Percentiles rank a stretch among this genome's conserved stretches.
Evolutionary conservation across 768 basidiomycete species (phyloP).

Genomic region (Phanerochaete carnosa): DNA sequence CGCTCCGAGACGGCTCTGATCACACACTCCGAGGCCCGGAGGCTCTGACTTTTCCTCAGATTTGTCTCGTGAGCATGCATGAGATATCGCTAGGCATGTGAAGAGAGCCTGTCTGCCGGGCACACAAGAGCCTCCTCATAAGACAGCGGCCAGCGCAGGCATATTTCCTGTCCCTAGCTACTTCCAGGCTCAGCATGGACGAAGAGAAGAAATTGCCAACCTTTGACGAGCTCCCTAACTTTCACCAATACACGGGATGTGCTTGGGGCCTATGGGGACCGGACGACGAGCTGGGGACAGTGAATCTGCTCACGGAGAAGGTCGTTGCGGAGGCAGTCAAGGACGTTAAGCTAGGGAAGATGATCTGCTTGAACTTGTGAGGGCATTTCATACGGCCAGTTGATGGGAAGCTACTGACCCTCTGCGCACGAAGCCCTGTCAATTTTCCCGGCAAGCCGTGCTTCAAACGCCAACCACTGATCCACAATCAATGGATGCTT

Average conservation of each 20-base stretch:
- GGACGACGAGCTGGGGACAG: slow-evolving; percentile 63
- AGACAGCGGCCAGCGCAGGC: background rate
- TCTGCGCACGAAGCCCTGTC: slow-evolving; percentile 47
- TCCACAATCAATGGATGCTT: slow-evolving; percentile 39
- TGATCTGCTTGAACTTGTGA: slow-evolving; percentile 61
- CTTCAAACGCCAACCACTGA: slow-evolving; percentile 52
- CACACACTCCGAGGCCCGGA: no score
- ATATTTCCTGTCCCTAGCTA: no score
- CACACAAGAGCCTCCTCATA: background rate
- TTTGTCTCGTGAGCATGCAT: background rate
- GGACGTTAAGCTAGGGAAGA: slow-evolving; percentile 52
- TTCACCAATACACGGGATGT: slow-evolving; percentile 47
- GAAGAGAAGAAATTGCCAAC: slow-evolving; percentile 28
- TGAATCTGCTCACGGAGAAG: slow-evolving; percentile 61
- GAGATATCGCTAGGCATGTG: background rate
- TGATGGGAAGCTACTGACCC: no score
- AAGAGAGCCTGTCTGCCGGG: background rate
- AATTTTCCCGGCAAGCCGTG: slow-evolving; percentile 68
- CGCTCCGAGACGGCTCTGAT: background rate
- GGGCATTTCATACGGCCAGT: no score
- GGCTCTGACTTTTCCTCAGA: background rate
- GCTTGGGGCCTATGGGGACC: slow-evolving; percentile 70
- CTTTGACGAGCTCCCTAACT: slow-evolving; percentile 47
- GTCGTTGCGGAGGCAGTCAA: slow-evolving; percentile 54
- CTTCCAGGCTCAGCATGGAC: slow-evolving; percentile 13